Evolutionary conservation across 805 yeast genomes (phyloP).

Genomic region (Saturnispora hagleri): DNA sequence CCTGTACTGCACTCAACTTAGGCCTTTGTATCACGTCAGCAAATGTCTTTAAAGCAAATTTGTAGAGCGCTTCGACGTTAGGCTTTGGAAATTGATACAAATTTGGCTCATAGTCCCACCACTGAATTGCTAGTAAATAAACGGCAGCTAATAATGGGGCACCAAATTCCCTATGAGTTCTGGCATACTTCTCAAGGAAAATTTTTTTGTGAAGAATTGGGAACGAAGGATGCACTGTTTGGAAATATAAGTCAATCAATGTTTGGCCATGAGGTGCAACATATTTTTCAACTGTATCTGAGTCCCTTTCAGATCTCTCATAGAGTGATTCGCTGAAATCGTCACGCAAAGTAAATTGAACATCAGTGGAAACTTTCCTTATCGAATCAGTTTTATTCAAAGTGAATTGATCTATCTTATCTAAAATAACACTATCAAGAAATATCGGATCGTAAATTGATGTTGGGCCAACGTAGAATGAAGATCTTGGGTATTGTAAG

Average conservation of each 20-base stretch:
- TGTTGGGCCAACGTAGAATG: constrained; percentile 82
- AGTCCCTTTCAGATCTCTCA: constrained; percentile 61
- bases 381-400: constrained; percentile 56
- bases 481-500: constrained; percentile 83
- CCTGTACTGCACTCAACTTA: constrained; percentile 84
- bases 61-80: constrained; percentile 57
- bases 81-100: constrained; percentile 74
- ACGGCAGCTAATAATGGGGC: constrained; percentile 90
- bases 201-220: constrained; percentile 89
- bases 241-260: constrained; percentile 69
- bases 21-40: constrained; percentile 76
- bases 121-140: constrained; percentile 77
- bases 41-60: constrained; percentile 57
- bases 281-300: constrained; percentile 74
- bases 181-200: constrained; percentile 78
- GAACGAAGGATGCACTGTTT: constrained; percentile 82
- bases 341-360: constrained; percentile 70
- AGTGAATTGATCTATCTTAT: constrained; percentile 74
- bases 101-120: constrained; percentile 89
- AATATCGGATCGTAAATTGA: constrained; percentile 71
- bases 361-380: constrained; percentile 68
- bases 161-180: constrained; percentile 86
- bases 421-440: constrained; percentile 52
- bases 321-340: constrained; percentile 69
- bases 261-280: constrained; percentile 91